Conservation (phyloP, 2,329 filamentous ascomycete species). For the Hypoxylon sp. region DNA sequence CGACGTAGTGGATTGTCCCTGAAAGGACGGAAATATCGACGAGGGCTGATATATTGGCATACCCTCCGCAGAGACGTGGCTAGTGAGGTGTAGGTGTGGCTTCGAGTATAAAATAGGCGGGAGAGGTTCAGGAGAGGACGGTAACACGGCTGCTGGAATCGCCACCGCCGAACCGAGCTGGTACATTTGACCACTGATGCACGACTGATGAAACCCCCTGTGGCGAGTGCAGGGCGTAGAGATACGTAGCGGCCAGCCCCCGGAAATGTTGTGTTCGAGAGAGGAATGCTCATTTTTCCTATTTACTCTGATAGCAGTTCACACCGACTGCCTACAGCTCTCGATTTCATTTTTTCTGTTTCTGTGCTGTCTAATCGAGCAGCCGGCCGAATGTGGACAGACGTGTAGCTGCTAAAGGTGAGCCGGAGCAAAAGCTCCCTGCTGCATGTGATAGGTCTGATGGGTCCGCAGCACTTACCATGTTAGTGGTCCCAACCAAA, state of each 20-base stretch:
- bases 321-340: conserved; percentile 20
- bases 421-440: conserved; percentile 43
- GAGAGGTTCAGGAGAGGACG: conserved; percentile 30
- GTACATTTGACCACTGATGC: conserved; percentile 31
- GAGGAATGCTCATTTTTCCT: conserved; percentile 27
- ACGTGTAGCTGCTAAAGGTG: conserved; percentile 23
- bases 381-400: conserved; percentile 25
- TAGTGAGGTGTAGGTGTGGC: conserved; percentile 35
- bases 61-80: conserved; percentile 41
- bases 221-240: conserved; percentile 36
- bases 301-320: conserved; percentile 20
- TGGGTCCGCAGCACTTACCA: conserved; percentile 33
- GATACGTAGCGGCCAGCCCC: conserved; percentile 34
- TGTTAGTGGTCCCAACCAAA: conserved; percentile 30
- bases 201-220: conserved; percentile 32
- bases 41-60: conserved; percentile 36
- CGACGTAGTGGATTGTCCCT: conserved; percentile 35
- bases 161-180: conserved; percentile 31
- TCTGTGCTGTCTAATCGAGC: conserved; percentile 35
- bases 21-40: conserved; percentile 35
- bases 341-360: conserved; percentile 27
- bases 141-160: conserved; percentile 30
- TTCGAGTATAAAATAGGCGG: conserved; percentile 33
- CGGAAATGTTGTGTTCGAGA: conserved; percentile 25
- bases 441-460: conserved; percentile 38